Evolutionary conservation across 768 basidiomycete genomes (phyloP).

Genomic region (Agrocybe praecox): DNA sequence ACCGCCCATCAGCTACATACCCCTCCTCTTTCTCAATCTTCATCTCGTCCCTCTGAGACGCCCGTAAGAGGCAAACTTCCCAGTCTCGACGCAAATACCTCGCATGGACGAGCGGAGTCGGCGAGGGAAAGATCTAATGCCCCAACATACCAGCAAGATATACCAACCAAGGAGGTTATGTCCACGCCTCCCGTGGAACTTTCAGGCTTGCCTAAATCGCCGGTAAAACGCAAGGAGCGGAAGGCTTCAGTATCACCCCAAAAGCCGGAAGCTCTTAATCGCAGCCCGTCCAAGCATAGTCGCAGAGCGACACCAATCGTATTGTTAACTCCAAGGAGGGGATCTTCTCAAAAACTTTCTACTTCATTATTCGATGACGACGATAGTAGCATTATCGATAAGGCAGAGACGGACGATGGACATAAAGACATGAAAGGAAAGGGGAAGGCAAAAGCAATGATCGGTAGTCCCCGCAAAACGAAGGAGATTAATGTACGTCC

Average conservation of each 20-base stretch:
- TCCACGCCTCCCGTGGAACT: neutral
- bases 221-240: neutral
- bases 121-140: neutral
- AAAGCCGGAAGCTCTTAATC: neutral
- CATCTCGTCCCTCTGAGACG: conserved; percentile 22
- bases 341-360: neutral
- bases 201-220: neutral
- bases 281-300: neutral
- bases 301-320: neutral
- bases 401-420: neutral
- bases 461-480: neutral
- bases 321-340: neutral
- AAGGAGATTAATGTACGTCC: neutral
- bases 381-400: neutral
- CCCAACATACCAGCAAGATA: neutral
- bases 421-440: neutral
- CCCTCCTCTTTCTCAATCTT: conserved; percentile 40
- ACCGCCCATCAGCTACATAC: conserved; percentile 36
- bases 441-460: neutral
- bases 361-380: neutral
- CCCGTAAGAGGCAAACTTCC: conserved; percentile 8
- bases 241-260: neutral
- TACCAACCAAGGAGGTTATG: no score
- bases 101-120: conserved; percentile 9
- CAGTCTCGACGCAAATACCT: conserved; percentile 11